Base-by-base conservation (phyloP, 139 green algal species). In the Chlamydomonas sphaeroides region DNA sequence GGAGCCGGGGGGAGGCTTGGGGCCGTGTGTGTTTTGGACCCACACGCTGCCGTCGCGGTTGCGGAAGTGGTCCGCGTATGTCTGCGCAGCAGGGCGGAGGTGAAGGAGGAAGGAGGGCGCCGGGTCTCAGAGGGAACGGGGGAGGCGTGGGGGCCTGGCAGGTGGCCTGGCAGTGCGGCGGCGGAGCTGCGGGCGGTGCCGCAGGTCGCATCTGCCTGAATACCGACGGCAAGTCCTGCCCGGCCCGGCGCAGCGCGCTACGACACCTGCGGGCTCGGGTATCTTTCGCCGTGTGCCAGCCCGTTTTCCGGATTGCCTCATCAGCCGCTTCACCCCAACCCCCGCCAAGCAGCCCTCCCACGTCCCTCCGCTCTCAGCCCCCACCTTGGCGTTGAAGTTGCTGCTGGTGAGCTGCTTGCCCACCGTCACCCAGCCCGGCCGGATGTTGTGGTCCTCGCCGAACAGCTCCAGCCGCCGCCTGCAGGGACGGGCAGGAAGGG, bases 381-480 rank as follows among this genome's bases (percentile, higher is more conserved):
- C 10, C 62, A 94, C 89, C 80, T 92, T 74, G 0, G 84, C 67
- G 30, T 89, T 92, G 86, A 97, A 96, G 63, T 94, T 97, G 57
- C 90, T 94, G 32, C 88, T 87, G 28, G 84, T 90, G 32, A 97
- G 90, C 41, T n/a, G 68, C 18, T 83, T 87, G 66, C 94, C 94
- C 35, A 97, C 87, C 0, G 94, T 97, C 1, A 97, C 87, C 94
- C 94, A 97, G 51, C 94, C 94, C 17, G 87, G 65, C 5, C 94
- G 92, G 68, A 97, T 94, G 85, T 97, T 97, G 86, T 95, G 92
- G 76, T 97, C 94, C 84, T 94, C 92, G 11, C 94, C 94, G 90
- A 97, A 97, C 75, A 97, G 88, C 91, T 97, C 94, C 68, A 97
- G 75, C 14, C 94, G 86, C 53, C 94, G 62, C 42, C 76, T 83